Percentiles rank a stretch among this genome's conserved stretches.
phyloP scores from a whole-genome alignment of 192 early-diverging fungal species.

The Linnemannia schmuckeri region DNA sequence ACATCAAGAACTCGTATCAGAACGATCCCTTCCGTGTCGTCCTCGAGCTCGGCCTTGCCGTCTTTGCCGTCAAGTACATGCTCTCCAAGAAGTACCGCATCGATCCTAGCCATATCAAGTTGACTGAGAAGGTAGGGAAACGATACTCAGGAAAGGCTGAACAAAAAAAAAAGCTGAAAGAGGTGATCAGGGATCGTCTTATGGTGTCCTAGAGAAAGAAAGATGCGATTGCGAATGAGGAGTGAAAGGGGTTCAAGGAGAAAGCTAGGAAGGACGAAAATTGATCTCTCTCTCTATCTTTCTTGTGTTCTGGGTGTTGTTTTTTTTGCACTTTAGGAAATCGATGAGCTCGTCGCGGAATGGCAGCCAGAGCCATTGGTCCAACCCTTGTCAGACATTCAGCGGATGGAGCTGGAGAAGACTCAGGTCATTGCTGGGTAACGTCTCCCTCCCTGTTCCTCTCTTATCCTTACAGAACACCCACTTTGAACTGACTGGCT shows the following conservation, averaged over 20 bases:
- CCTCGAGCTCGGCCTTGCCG: slow-evolving; percentile 85
- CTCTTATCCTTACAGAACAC: background rate
- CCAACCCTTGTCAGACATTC: slow-evolving; percentile 76
- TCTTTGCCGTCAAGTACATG: slow-evolving; percentile 93
- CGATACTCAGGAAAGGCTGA: too few relatives aligned
- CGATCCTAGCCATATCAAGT: slow-evolving; percentile 78
- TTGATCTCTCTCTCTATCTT: background rate
- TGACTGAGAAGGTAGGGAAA: slow-evolving; percentile 83
- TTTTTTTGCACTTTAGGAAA: slow-evolving; percentile 71
- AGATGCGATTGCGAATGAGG: too few relatives aligned
- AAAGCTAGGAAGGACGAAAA: background rate
- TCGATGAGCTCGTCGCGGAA: slow-evolving; percentile 94
- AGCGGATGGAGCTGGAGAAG: slow-evolving; percentile 83
- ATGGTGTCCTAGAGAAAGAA: too few relatives aligned
- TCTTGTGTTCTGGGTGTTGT: background rate
- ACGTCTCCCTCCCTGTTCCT: slow-evolving; percentile 12
- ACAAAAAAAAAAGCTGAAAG: background rate
- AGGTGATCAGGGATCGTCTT: background rate
- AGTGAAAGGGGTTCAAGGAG: background rate
- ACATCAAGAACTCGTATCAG: slow-evolving; percentile 93
- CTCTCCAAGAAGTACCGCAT: slow-evolving; percentile 84
- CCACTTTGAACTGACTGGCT: too few relatives aligned
- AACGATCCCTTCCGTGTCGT: slow-evolving; percentile 91
- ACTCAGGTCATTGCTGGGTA: slow-evolving; percentile 79
- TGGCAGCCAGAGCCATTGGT: slow-evolving; percentile 98